Evolutionary conservation across 163 green algal species (phyloP), one percentile per base, ranked within the genome.

Genomic region (Prototheca cutis): DNA sequence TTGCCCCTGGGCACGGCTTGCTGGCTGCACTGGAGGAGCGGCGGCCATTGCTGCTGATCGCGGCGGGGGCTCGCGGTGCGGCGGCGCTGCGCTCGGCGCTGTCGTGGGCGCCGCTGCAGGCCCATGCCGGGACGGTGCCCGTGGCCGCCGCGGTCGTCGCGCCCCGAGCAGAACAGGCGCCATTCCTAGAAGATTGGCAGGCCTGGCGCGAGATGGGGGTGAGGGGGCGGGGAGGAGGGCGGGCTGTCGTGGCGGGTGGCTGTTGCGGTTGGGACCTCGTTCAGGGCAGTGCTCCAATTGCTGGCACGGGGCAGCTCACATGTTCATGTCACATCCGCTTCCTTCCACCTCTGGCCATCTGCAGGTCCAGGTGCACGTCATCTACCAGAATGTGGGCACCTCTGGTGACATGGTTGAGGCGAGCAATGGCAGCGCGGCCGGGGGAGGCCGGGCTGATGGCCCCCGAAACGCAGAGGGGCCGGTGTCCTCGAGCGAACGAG

Each of bases 11-110:
- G 30, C 61, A 76, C 33, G 64, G 62, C 21, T 52, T 91, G 4
- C 48, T 66, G 27, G 74, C 71, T 24, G 71, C 70, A 1, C 58
- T 90, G 23, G 82, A 90, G 73, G 76, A 83, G 36, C 64, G 70
- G n/a, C 72, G 81, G 48, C 61, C 75, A n/a, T 59, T 92, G 32
- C 55, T 92, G 6, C 48, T 85, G 24, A 63, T 90, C 24, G 77
- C 60, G 29, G 59, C 76, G 47, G 83, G 79, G 42, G 34, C 63
- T n/a, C 63, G 61, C 6, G 84, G 84, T 40, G 73, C 86, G 23
- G 73, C 78, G 6, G 72, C 80, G 3, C 59, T 86, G 55, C 67
- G 83, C 2, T 73, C 83, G 23, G 75, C 74, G 21, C 66, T 90
- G 25, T 56, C 58, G 4, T 76, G 64, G 68, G 75, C 82, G 24